Evolutionary conservation across 306 rosid genomes (phyloP).

Genomic region (Cucurbita pepo): DNA sequence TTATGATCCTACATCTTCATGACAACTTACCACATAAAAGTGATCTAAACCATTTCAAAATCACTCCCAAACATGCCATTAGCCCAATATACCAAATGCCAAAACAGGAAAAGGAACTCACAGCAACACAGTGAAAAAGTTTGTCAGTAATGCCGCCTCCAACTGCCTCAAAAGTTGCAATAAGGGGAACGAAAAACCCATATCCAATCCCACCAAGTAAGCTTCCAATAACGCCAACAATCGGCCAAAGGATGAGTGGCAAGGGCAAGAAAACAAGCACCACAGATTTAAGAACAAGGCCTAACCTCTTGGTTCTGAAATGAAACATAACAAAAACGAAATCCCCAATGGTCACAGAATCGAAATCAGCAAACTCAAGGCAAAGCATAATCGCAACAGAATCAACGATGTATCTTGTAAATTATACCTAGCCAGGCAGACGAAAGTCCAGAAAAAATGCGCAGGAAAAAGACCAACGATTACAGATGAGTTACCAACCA

Average conservation of each 20-base stretch:
- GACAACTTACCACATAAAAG: neutral
- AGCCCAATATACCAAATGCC: neutral
- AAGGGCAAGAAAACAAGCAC: conserved; percentile 41
- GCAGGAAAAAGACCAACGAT: conserved; percentile 59
- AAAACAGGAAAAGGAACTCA: conserved; percentile 20
- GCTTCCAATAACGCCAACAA: conserved; percentile 45
- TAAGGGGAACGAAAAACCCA: conserved; percentile 57
- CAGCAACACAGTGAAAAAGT: conserved; percentile 44
- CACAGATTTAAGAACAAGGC: conserved; percentile 36
- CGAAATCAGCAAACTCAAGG: neutral
- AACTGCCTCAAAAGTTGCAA: conserved; percentile 69
- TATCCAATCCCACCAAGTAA: conserved; percentile 67
- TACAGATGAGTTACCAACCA: conserved; percentile 44
- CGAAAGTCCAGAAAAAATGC: conserved; percentile 57
- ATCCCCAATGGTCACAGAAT: neutral
- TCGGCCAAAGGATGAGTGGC: conserved; percentile 49
- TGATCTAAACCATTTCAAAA: neutral
- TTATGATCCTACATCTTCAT: no score
- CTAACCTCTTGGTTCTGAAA: conserved; percentile 58
- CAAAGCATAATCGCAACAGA: neutral
- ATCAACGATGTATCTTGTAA: neutral
- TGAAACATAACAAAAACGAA: conserved; percentile 10
- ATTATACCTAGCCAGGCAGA: conserved; percentile 43
- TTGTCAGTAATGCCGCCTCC: conserved; percentile 28
- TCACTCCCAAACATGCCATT: neutral